A percentile compares a stretch with the other conserved stretches of the same genome.
Evolutionary conservation across 1,284 basidiomycete genomes (phyloP).

Genomic region (Fomes fomentarius): DNA sequence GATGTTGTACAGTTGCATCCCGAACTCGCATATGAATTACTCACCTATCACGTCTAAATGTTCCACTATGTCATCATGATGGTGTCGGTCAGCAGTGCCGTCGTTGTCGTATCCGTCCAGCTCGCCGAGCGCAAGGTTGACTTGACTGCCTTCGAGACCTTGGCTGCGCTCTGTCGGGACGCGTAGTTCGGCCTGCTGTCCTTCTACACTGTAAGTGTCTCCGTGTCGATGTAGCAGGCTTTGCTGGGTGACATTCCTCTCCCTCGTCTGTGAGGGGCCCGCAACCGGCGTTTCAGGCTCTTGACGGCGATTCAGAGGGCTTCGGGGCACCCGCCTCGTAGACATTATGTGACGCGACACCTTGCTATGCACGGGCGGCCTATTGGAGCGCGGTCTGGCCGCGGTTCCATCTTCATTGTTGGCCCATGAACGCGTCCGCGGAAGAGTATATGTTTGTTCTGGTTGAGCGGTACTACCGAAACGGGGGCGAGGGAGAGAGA

Average conservation of each 20-base stretch:
- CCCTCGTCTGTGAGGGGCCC: slow-evolving; percentile 11
- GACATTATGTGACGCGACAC: slow-evolving; percentile 33
- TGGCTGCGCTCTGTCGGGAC: slow-evolving; percentile 33
- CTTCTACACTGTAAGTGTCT: slow-evolving; percentile 29
- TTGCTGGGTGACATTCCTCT: not conserved
- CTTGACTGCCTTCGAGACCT: slow-evolving; percentile 45
- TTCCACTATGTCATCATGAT: slow-evolving; percentile 76
- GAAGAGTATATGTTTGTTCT: not conserved
- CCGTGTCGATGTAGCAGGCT: slow-evolving; percentile 4
- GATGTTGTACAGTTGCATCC: not conserved
- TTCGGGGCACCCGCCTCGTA: slow-evolving; percentile 7
- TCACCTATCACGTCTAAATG: slow-evolving; percentile 78
- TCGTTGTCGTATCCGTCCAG: slow-evolving; percentile 17
- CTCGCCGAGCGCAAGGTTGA: slow-evolving; percentile 24
- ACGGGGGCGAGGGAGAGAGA: slow-evolving; percentile 13
- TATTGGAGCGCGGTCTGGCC: not conserved
- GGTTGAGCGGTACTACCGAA: not conserved
- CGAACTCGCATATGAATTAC: slow-evolving; percentile 12
- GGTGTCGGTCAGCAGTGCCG: slow-evolving; percentile 39
- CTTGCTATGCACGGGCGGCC: slow-evolving; percentile 28
- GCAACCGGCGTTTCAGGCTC: not conserved
- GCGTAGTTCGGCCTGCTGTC: slow-evolving; percentile 36
- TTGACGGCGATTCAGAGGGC: not conserved
- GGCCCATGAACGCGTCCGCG: slow-evolving; percentile 5
- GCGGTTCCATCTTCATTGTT: slow-evolving; percentile 1